Percentiles rank a stretch among this genome's conserved stretches.
Evolutionary conservation across 192 early-diverging fungal species (phyloP).

Genomic region (Coemansia sp.): DNA sequence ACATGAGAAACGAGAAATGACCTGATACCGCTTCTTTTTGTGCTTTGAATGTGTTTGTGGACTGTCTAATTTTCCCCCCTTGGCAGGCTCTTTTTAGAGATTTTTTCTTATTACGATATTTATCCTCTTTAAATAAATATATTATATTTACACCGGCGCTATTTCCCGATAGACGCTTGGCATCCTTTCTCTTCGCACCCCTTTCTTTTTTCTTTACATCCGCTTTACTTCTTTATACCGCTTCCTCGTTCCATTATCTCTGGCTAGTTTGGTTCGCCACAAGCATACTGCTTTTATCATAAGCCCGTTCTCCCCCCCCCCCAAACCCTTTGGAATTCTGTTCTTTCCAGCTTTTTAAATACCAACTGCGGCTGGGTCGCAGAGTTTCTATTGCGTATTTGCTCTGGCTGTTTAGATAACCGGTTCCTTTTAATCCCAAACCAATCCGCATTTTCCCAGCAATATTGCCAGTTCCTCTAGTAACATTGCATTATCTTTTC

Average conservation of each 20-base stretch:
- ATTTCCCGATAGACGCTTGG: background rate
- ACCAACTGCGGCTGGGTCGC: slow-evolving; percentile 4
- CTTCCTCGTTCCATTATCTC: slow-evolving; percentile 1
- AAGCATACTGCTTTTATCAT: background rate
- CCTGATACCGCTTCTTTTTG: background rate
- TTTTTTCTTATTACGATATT: background rate
- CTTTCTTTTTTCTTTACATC: background rate
- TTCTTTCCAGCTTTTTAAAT: background rate
- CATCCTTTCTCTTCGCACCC: background rate
- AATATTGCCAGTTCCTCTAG: background rate
- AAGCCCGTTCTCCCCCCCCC: background rate
- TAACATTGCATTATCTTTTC: background rate
- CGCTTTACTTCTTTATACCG: background rate
- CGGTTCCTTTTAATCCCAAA: background rate
- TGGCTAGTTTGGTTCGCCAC: slow-evolving; percentile 1
- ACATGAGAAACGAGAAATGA: slow-evolving; percentile 11
- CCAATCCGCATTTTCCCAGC: background rate
- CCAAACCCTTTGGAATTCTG: background rate
- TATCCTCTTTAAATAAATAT: background rate
- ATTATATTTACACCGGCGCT: background rate
- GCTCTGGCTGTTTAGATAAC: background rate
- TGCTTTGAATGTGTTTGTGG: background rate
- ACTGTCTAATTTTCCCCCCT: background rate
- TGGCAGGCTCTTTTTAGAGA: slow-evolving; percentile 2
- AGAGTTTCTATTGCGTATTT: background rate